Conservation (phyloP, 768 basidiomycete species). For the Tulasnella sp. region DNA sequence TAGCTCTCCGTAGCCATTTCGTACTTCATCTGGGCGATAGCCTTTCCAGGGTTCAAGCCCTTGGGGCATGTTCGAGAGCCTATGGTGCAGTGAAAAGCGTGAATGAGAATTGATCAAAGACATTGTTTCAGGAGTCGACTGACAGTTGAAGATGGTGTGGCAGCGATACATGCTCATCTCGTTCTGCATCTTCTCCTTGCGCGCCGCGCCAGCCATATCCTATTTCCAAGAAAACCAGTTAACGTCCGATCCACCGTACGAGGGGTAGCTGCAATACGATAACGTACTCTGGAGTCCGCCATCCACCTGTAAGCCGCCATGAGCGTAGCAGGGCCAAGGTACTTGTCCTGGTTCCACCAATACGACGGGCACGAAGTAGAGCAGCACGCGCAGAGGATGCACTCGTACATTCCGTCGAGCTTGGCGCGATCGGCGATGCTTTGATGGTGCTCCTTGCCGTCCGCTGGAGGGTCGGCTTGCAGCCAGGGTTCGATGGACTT, state of each 20-base stretch:
- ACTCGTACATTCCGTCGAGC: conserved; percentile 95
- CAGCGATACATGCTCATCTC: conserved; percentile 94
- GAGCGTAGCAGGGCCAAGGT: conserved; percentile 91
- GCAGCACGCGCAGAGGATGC: conserved; percentile 95
- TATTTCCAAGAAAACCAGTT: conserved; percentile 22
- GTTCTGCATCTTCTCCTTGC: conserved; percentile 91
- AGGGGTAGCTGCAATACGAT: not conserved
- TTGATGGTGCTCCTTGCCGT: conserved; percentile 71
- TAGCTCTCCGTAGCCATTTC: conserved; percentile 57
- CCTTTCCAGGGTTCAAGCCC: conserved; percentile 85
- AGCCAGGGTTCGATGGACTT: conserved; percentile 97
- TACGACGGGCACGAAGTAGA: conserved; percentile 96
- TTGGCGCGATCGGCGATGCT: conserved; percentile 86
- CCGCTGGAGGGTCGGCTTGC: conserved; percentile 86
- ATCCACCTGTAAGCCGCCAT: conserved; percentile 99
- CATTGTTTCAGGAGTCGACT: conserved; percentile 14
- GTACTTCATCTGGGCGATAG: conserved; percentile 89
- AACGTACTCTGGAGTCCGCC: conserved; percentile 79
- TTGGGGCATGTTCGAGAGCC: conserved; percentile 95
- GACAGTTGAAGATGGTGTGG: conserved; percentile 98
- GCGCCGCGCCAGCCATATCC: conserved; percentile 66
- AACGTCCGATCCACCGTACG: not conserved
- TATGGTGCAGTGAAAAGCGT: conserved; percentile 21
- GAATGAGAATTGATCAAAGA: not conserved
- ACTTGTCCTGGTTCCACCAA: conserved; percentile 99